Percentiles rank a stretch among this genome's conserved stretches.
phyloP scores from a whole-genome alignment of 2,329 filamentous ascomycete species.

The Macroventuria anomochaeta region DNA sequence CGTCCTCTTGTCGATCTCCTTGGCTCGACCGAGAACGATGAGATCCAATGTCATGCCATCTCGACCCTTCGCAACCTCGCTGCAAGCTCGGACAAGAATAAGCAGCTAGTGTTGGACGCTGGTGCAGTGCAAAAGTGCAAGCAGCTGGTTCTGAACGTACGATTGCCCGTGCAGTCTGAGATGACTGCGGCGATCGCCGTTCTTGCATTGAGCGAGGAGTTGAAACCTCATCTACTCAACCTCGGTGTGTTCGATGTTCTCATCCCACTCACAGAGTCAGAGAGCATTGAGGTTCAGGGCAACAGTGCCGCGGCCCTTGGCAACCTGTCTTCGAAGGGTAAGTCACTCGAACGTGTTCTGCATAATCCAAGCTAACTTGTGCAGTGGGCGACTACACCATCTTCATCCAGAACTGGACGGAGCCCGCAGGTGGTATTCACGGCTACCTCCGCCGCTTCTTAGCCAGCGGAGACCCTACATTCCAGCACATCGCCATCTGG shows the following conservation, averaged over 20 bases:
- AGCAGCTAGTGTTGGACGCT: slow-evolving; percentile 94
- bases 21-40: slow-evolving; percentile 95
- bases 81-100: slow-evolving; percentile 96
- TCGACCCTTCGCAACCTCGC: slow-evolving; percentile 95
- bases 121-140: slow-evolving; percentile 99
- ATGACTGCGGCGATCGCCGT: slow-evolving; percentile 99
- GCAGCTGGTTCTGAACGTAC: slow-evolving; percentile 90
- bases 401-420: slow-evolving; percentile 91
- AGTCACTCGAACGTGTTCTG: slow-evolving; percentile 20
- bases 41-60: slow-evolving; percentile 98
- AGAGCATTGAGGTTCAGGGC: slow-evolving; percentile 96
- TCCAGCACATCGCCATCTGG: slow-evolving; percentile 99
- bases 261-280: slow-evolving; percentile 91
- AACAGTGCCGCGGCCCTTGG: slow-evolving; percentile 96
- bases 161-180: slow-evolving; percentile 93
- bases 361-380: slow-evolving; percentile 34
- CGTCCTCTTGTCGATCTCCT: slow-evolving; percentile 92
- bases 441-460: slow-evolving; percentile 94
- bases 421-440: slow-evolving; percentile 92
- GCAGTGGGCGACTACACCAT: slow-evolving; percentile 95
- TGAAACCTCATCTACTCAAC: slow-evolving; percentile 89
- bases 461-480: slow-evolving; percentile 91
- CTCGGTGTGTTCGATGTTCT: slow-evolving; percentile 95
- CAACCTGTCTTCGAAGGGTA: slow-evolving; percentile 96
- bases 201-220: slow-evolving; percentile 89